These are phyloP conservation scores for Tylopilus sp. DNA, from an alignment of 1,284 basidiomycete genomes.

Conservation along the genomic window DNA sequence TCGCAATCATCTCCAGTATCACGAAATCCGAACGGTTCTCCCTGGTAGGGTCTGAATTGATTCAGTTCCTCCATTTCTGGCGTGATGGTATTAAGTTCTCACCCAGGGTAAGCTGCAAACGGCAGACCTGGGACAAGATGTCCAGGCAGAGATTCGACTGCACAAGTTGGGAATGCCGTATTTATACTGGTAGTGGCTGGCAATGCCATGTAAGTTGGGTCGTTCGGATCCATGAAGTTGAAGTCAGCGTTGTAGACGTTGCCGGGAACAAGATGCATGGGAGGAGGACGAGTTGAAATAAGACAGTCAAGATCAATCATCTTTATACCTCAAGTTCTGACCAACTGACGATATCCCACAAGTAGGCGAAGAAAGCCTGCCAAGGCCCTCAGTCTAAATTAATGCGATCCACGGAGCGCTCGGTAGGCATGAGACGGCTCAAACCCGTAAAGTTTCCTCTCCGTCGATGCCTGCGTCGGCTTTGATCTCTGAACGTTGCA, in stretches of 20 bases:
- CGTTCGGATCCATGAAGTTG: neutral
- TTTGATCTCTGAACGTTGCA: no score
- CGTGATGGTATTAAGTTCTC: neutral
- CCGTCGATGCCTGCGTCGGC: no score
- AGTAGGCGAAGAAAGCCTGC: neutral
- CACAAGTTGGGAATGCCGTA: neutral
- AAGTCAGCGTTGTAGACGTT: neutral
- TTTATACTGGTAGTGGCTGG: neutral
- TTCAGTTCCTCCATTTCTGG: neutral
- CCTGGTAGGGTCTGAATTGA: neutral
- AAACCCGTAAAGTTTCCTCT: no score
- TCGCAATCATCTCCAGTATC: neutral
- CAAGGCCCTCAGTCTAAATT: slow-evolving; percentile 1
- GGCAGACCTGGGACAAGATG: neutral
- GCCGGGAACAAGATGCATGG: neutral
- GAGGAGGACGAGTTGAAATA: neutral
- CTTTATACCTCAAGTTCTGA: no score
- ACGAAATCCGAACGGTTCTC: neutral
- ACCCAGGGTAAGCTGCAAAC: neutral
- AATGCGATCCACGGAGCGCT: no score
- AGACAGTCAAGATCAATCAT: neutral
- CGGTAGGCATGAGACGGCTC: no score
- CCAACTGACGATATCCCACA: no score
- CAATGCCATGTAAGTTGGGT: neutral
- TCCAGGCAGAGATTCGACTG: no score